Percentiles rank a stretch among this genome's conserved stretches.
phyloP scores from a whole-genome alignment of 257 asterid species.

The Ajuga chamaepitys region DNA sequence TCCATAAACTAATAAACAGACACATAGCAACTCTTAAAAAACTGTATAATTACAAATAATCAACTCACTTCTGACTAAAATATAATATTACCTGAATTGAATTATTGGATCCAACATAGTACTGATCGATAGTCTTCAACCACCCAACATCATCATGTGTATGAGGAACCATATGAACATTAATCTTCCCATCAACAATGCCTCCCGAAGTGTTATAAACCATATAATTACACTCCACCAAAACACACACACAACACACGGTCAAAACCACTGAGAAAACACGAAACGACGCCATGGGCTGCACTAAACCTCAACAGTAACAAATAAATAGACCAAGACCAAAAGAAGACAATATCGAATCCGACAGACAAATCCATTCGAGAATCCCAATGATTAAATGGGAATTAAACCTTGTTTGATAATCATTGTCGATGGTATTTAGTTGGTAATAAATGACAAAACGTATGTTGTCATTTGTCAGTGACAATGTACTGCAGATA shows the following conservation, averaged over 20 bases:
- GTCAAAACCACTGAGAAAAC: constrained; percentile 20
- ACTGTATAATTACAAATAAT: background rate
- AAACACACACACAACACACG: constrained; percentile 23
- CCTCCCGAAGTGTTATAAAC: constrained; percentile 70
- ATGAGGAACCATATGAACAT: constrained; percentile 96
- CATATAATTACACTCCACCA: constrained; percentile 61
- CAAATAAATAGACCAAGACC: constrained; percentile 4
- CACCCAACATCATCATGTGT: constrained; percentile 98
- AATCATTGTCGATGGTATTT: background rate
- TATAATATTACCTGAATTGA: constrained; percentile 58
- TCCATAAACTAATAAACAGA: background rate
- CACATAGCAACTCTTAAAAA: background rate
- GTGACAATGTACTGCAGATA: background rate
- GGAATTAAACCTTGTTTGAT: background rate
- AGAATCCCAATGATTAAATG: background rate
- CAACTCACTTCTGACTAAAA: background rate
- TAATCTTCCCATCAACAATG: constrained; percentile 58
- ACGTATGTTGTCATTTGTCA: background rate
- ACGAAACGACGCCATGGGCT: constrained; percentile 31
- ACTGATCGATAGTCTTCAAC: constrained; percentile 95
- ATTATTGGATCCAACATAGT: constrained; percentile 90
- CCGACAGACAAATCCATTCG: constrained; percentile 12
- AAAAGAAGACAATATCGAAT: background rate
- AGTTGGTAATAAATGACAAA: background rate
- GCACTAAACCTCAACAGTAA: background rate